phyloP scores from a whole-genome alignment of 805 yeast genomes.

The Schwanniomyces polymorphus region DNA sequence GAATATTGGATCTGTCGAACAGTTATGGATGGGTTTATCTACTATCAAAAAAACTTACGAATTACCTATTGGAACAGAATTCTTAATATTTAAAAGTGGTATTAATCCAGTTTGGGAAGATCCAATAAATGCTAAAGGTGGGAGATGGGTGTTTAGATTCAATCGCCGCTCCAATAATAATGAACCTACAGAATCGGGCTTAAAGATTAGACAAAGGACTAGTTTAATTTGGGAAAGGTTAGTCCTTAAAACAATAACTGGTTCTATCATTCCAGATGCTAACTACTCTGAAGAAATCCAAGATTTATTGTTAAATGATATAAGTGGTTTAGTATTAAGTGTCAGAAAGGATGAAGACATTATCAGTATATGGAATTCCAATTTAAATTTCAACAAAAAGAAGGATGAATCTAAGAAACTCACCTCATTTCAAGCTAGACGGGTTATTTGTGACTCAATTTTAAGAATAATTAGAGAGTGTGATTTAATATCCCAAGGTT shows the following conservation, averaged over 20 bases:
- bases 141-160: slow-evolving; percentile 61
- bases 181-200: slow-evolving; percentile 16
- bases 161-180: slow-evolving; percentile 27
- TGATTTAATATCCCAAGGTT: slow-evolving; percentile 41
- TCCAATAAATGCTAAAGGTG: slow-evolving; percentile 58
- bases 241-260: slow-evolving; percentile 51
- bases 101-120: slow-evolving; percentile 71
- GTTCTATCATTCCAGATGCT: slow-evolving; percentile 44
- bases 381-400: slow-evolving; percentile 33
- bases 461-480: slow-evolving; percentile 48
- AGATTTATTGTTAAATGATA: slow-evolving; percentile 45
- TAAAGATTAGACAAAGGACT: slow-evolving; percentile 31
- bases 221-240: slow-evolving; percentile 57
- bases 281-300: slow-evolving; percentile 31
- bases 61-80: slow-evolving; percentile 49
- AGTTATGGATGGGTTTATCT: slow-evolving; percentile 48
- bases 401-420: slow-evolving; percentile 22
- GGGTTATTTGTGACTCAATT: slow-evolving; percentile 48
- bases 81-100: slow-evolving; percentile 57
- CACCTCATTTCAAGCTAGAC: slow-evolving; percentile 44
- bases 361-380: slow-evolving; percentile 62
- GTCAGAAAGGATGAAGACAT: slow-evolving; percentile 61
- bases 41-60: slow-evolving; percentile 39
- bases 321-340: slow-evolving; percentile 60
- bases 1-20: slow-evolving; percentile 49